A percentile compares a stretch with the other conserved stretches of the same genome.
Conservation (phyloP, 352 stramenopile species). For the Phytophthora fragariae region DNA sequence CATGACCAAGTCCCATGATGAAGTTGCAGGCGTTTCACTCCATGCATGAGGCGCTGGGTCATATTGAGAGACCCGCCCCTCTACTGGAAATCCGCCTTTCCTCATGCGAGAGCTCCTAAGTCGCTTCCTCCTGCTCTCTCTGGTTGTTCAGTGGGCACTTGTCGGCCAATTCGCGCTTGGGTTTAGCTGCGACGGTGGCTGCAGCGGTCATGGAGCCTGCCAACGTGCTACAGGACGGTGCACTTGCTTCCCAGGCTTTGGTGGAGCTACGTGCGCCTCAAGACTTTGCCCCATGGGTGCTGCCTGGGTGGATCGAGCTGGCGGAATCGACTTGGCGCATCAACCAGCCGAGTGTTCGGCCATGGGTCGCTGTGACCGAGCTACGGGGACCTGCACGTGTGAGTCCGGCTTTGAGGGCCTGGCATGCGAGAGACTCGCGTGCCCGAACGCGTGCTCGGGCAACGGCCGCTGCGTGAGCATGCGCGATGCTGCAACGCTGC, state of each 20-base stretch:
- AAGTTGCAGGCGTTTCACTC: slow-evolving; percentile 4
- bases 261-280: slow-evolving; percentile 68
- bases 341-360: slow-evolving; percentile 84
- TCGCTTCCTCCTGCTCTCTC: slow-evolving; percentile 11
- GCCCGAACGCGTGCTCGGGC: slow-evolving; percentile 55
- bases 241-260: slow-evolving; percentile 82
- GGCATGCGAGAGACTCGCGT: slow-evolving; percentile 79
- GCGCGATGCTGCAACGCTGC: slow-evolving; percentile 62
- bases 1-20: neutral
- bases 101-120: slow-evolving; percentile 11
- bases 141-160: slow-evolving; percentile 12
- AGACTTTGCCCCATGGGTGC: slow-evolving; percentile 55
- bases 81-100: neutral
- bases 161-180: slow-evolving; percentile 4
- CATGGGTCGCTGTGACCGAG: slow-evolving; percentile 85
- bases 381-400: slow-evolving; percentile 66
- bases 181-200: slow-evolving; percentile 82
- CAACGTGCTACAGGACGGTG: slow-evolving; percentile 70
- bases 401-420: slow-evolving; percentile 69
- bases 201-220: slow-evolving; percentile 79
- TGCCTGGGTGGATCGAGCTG: slow-evolving; percentile 76
- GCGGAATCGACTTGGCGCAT: slow-evolving; percentile 70
- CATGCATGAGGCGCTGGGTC: neutral
- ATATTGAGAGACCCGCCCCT: neutral
- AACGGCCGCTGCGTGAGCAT: slow-evolving; percentile 79